Base-by-base conservation (phyloP, 345 rosid species). In the Euphorbia peplus region DNA sequence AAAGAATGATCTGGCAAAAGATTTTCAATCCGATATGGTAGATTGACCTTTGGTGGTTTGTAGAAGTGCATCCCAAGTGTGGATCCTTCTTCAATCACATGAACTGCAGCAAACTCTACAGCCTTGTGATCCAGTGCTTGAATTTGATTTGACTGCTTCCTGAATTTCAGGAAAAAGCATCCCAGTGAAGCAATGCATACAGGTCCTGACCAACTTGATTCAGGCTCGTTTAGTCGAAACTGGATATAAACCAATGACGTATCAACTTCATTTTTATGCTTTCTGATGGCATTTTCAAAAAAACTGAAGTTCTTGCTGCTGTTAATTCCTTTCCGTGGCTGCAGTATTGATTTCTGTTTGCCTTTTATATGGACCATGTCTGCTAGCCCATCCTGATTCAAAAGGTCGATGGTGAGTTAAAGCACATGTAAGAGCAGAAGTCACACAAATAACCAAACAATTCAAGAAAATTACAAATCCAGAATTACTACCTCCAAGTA, bases 11-110 rank as follows among this genome's bases (percentile, higher is more conserved):
- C 86, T 63, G 4, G 79, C 83, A 93, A 83, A 69, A 55, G 69
- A 79, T 90, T 93, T 83, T 93, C 98, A 73, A 93, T 89, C 62
- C 90, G 88, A 77, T 93, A 93, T 35, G 98, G 98, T 55, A 86
- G 80, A 70, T 74, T 76, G 74, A 70, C 74, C 72, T 67, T 86
- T 72, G 96, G 90, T 63, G 97, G 96, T 68, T 79, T 90, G 29
- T 85, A 83, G 81, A 90, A 89, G 80, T 78, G 92, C 78, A 89
- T 78, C 72, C 83, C 81, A 48, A 93, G 87, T 57, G 88, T 84
- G 63, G 98, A 87, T 70, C 97, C 90, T 79, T 90, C 92, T 83
- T 90, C 93, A 54, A 84, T 81, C 68, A 93, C 92, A 79, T 76
- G 78, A 70, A 86, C 90, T 76, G 80, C 83, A 71, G 98, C 97